Evolutionary conservation across 805 yeast genomes (phyloP).

Genomic region (Zygotorulaspora sp.): DNA sequence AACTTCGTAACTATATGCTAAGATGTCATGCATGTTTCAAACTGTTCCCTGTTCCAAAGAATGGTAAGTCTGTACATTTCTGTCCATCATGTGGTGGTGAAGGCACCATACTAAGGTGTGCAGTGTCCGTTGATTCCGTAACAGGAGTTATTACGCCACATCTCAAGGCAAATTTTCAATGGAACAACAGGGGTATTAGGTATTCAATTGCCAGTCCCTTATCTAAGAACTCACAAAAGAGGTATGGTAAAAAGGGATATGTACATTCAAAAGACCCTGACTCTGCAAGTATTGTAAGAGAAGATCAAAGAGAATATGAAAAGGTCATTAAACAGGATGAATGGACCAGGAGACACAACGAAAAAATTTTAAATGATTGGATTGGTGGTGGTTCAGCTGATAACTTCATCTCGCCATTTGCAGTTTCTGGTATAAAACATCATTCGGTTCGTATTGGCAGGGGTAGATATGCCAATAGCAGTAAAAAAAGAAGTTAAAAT

Average conservation of each 20-base stretch:
- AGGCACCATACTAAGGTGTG: conserved; percentile 80
- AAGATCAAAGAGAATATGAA: conserved; percentile 91
- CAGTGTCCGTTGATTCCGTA: conserved; percentile 73
- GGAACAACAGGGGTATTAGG: conserved; percentile 84
- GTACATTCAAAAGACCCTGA: conserved; percentile 62
- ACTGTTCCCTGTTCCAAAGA: conserved; percentile 70
- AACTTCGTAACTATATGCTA: conserved; percentile 86
- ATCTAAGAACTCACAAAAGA: conserved; percentile 66
- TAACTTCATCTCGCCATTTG: conserved; percentile 85
- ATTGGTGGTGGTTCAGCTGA: conserved; percentile 84
- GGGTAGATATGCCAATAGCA: conserved; percentile 74
- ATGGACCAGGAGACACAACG: conserved; percentile 83
- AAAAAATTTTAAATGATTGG: conserved; percentile 80
- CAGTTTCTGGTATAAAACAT: conserved; percentile 54
- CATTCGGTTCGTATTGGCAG: conserved; percentile 78
- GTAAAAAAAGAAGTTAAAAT: conserved; percentile 37
- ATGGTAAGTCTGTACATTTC: conserved; percentile 76
- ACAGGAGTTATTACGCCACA: conserved; percentile 86
- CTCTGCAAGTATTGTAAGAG: conserved; percentile 60
- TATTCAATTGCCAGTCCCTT: conserved; percentile 85
- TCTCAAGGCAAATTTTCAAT: conserved; percentile 84
- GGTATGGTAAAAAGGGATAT: conserved; percentile 72
- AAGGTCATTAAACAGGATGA: conserved; percentile 82
- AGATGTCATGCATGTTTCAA: conserved; percentile 97
- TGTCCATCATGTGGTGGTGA: conserved; percentile 93